phyloP scores from a whole-genome alignment of 1,139 yeast species.

The Nematodospora anomalae region DNA sequence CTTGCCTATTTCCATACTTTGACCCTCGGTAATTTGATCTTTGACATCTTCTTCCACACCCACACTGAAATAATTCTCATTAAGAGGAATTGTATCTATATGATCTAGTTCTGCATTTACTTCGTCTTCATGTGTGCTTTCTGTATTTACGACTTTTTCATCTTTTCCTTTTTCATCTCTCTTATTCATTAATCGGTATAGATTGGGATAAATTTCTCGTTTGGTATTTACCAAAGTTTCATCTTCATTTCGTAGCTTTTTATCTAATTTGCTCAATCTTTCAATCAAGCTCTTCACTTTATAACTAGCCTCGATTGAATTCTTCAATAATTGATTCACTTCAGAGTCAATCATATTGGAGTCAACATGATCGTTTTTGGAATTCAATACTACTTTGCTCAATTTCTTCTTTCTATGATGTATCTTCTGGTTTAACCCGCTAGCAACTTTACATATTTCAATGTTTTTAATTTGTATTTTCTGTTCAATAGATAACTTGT shows the following conservation, averaged over 20 bases:
- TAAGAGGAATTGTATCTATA: conserved; percentile 1
- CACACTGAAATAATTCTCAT: conserved; percentile 9
- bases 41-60: background rate
- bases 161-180: background rate
- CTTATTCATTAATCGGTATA: conserved; percentile 10
- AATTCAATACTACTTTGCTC: conserved; percentile 13
- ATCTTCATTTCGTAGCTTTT: conserved; percentile 7
- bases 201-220: conserved; percentile 13
- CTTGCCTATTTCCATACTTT: no score
- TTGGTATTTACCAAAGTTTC: conserved; percentile 8
- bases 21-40: background rate
- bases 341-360: conserved; percentile 17
- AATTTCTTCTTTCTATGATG: conserved; percentile 21
- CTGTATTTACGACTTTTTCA: background rate
- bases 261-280: conserved; percentile 12
- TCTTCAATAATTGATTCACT: conserved; percentile 17
- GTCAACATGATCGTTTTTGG: conserved; percentile 9
- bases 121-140: background rate
- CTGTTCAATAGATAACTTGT: conserved; percentile 38
- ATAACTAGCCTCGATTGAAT: conserved; percentile 15
- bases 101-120: background rate
- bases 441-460: conserved; percentile 31
- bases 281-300: conserved; percentile 15
- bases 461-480: conserved; percentile 38
- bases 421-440: conserved; percentile 22